Base-by-base conservation (phyloP, 192 early-diverging fungal species). In the Coemansia sp. region DNA sequence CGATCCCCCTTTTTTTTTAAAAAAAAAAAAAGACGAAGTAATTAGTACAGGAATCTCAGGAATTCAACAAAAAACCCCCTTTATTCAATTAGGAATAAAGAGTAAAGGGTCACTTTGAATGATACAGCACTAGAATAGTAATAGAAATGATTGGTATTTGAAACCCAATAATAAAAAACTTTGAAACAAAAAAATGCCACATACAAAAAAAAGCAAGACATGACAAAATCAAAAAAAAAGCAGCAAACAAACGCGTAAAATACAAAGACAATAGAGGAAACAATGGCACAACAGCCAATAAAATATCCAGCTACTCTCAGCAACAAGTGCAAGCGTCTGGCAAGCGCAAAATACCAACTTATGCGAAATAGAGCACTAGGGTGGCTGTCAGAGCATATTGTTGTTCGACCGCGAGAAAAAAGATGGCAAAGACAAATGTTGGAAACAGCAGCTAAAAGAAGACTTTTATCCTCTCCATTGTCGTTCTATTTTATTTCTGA, bases 1-100 rank as follows among this genome's bases (percentile, higher is more conserved):
- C 11, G 36, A 38, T 12, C 17, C 50, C 22, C 50, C 17, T 17
- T 51, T 51, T 25, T 51, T 52, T 68, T n/a, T 7, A 68, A 12
- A 10, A 29, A 10, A 22, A 16, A 59, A 31, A 8, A n/a, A 56
- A 45, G 5, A 45, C 22, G 18, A 62, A 58, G 50, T 69, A 25
- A 34, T 71, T 55, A 29, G 29, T 18, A 28, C 22, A 40, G 4
- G 42, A 40, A 18, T 45, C 22, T 18, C 48, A 8, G 25, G 10
- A 7, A n/a, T 22, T 60, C 36, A 60, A 60, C n/a, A 25, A 25
- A 25, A 25, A 25, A 25, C 0, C 22, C 22, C 22, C 0, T 25
- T 25, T 25, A 25, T 25, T 25, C 11, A 34, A 17, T 16, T 14
- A 51, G 17, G 11, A 51, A 51, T 25, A 7, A 51, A 2, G 17